Conservation (phyloP, 148 eudicot species). For the Pharnaceum exiguum region DNA sequence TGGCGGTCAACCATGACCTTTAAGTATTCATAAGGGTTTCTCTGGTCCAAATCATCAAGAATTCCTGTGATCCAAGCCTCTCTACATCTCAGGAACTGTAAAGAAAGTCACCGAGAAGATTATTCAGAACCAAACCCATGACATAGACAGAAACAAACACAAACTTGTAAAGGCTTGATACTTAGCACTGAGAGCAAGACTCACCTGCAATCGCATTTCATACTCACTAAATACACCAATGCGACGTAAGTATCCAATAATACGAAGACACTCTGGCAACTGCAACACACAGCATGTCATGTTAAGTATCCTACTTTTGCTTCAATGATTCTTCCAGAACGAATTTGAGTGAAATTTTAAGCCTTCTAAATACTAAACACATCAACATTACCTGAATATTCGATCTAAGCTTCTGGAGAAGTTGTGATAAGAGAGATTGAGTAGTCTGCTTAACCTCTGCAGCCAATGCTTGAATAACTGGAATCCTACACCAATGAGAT, state of each 20-base stretch:
- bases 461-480: conserved; percentile 82
- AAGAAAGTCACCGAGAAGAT: too few species aligned
- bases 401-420: conserved; percentile 89
- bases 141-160: conserved; percentile 5
- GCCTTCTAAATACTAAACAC: conserved; percentile 1
- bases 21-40: conserved; percentile 88
- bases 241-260: conserved; percentile 93
- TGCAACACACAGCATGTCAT: conserved; percentile 29
- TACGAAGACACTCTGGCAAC: conserved; percentile 98
- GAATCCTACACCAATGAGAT: conserved; percentile 41
- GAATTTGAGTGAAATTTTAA: too few species aligned
- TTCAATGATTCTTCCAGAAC: not conserved
- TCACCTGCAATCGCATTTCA: conserved; percentile 97
- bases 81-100: conserved; percentile 91
- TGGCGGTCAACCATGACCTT: conserved; percentile 87
- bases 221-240: conserved; percentile 89
- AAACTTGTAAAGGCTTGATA: not conserved
- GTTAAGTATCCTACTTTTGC: not conserved
- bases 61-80: conserved; percentile 93
- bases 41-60: conserved; percentile 93
- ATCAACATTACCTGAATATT: conserved; percentile 69
- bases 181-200: not conserved
- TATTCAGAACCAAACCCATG: conserved; percentile 8
- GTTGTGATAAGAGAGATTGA: conserved; percentile 91
- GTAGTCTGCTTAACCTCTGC: conserved; percentile 89